Evolutionary conservation across 2,329 filamentous ascomycete genomes (phyloP).

Genomic region (Aureobasidium melanogenum): DNA sequence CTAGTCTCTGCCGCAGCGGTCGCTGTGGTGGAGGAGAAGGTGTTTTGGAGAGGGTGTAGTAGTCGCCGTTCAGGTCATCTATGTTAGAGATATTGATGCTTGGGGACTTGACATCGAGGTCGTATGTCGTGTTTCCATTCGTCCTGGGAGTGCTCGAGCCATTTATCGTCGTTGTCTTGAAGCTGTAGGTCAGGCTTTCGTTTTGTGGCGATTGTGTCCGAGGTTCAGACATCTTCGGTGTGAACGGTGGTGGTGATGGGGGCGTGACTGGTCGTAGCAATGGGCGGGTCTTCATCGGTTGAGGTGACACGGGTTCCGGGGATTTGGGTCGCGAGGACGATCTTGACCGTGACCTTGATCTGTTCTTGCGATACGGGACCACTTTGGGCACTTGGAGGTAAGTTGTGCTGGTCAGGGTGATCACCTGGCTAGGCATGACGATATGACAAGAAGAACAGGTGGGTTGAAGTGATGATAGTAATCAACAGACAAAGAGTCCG

Average conservation of each 20-base stretch:
- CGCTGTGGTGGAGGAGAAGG: conserved; percentile 21
- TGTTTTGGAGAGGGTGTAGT: conserved; percentile 23
- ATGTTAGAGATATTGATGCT: neutral
- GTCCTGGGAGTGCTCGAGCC: conserved; percentile 8
- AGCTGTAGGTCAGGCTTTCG: neutral
- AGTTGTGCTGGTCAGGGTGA: conserved; percentile 17
- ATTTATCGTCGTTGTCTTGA: neutral
- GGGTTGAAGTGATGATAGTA: neutral
- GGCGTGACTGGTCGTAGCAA: conserved; percentile 6
- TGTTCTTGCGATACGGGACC: conserved; percentile 24
- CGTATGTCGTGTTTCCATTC: neutral
- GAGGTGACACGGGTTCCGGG: conserved; percentile 12
- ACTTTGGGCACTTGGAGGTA: conserved; percentile 30
- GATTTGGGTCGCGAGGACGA: conserved; percentile 9
- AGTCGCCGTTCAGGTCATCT: conserved; percentile 25
- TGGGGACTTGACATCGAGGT: neutral
- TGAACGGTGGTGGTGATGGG: conserved; percentile 1
- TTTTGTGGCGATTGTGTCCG: neutral
- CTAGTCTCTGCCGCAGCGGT: conserved; percentile 25
- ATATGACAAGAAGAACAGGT: neutral
- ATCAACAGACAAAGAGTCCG: neutral
- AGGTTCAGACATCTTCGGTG: neutral
- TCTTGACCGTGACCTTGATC: conserved; percentile 23
- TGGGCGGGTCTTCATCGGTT: conserved; percentile 8
- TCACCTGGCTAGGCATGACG: conserved; percentile 8